phyloP scores from a whole-genome alignment of 2,329 filamentous ascomycete genomes.

The Hymenoscyphus albidus region DNA sequence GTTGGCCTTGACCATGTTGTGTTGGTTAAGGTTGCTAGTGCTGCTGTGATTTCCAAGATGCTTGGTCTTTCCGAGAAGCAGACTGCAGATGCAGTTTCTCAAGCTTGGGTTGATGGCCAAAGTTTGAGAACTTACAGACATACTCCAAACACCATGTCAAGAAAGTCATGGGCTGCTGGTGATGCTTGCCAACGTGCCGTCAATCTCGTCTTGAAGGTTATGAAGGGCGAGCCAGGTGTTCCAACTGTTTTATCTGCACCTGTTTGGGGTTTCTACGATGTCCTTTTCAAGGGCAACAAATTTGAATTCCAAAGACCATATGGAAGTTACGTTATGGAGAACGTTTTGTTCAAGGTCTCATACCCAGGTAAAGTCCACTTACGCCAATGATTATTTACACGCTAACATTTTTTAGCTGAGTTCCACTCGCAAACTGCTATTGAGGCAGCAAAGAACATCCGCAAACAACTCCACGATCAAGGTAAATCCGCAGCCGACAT shows the following conservation, averaged over 20 bases:
- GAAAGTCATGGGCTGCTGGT: conserved; percentile 98
- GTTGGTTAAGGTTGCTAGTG: conserved; percentile 93
- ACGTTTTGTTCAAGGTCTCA: conserved; percentile 99
- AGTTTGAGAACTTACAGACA: conserved; percentile 95
- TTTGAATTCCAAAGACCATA: conserved; percentile 96
- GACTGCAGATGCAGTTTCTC: conserved; percentile 91
- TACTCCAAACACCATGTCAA: conserved; percentile 98
- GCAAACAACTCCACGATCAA: conserved; percentile 73
- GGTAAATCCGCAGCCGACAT: conserved; percentile 94
- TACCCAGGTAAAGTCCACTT: conserved; percentile 68
- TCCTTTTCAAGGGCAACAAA: conserved; percentile 91
- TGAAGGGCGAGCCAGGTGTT: conserved; percentile 85
- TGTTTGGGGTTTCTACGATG: conserved; percentile 98
- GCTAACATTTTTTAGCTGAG: conserved; percentile 57
- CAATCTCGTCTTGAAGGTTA: conserved; percentile 84
- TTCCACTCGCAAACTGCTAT: conserved; percentile 99
- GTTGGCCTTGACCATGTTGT: conserved; percentile 97
- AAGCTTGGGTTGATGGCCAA: conserved; percentile 97
- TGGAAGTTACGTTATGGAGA: conserved; percentile 99
- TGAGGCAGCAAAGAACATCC: conserved; percentile 86
- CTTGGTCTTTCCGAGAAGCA: conserved; percentile 84
- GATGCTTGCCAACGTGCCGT: conserved; percentile 96
- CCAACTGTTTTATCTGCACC: conserved; percentile 90
- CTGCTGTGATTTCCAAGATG: conserved; percentile 93
- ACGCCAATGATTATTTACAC: conserved; percentile 2